Evolutionary conservation across 768 basidiomycete genomes (phyloP), one percentile per base, ranked within the genome.

Genomic region (Mycena rosella): DNA sequence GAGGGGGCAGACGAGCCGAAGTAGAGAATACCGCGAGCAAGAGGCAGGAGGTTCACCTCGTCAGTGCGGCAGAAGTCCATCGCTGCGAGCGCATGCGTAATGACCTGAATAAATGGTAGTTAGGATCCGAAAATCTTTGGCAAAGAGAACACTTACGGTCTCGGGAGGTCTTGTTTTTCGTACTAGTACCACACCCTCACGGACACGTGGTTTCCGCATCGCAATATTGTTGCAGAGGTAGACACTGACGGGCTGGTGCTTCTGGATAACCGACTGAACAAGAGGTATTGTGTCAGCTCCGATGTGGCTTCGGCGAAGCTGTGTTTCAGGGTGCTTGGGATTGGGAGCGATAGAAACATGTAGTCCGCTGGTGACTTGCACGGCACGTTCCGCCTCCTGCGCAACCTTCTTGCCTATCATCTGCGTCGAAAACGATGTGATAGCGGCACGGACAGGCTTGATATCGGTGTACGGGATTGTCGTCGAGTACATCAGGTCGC

Each of bases 1-100:
- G 56, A 51, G 0, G 69, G 67, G 1, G 70, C 75, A 0, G 66
- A 74, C 8, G 38, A 56, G 2, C 70, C 71, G 30, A 75, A 74
- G 45, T 74, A 72, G 3, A 74, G 44, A 27, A 76, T 58, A 5
- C 70, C 72, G 10, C 66, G 60, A 9, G 47, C 32, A 5, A 74
- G 62, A 5, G 76, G 74, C 7, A 78, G 64, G 1, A 73, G 64
- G 18, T 69, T 55, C 1, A 74, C 75, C 30, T 72, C 55, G 7
- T 65, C 65, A 49, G 68, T 75, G 20, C 64, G 71, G 36, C 52
- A 66, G 36, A 68, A 68, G 53, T 65, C 58, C 4, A 71, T 45
- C 0, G 60, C 26, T 14, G 61, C 29, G 9, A 75, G 59, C 5
- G 64, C 40, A 55, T 73, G 69, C 2, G 51, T 65, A 22, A 52